Percentiles rank a stretch among this genome's conserved stretches.
phyloP scores from a whole-genome alignment of 257 asterid species.

The Solanum infundibuliforme region DNA sequence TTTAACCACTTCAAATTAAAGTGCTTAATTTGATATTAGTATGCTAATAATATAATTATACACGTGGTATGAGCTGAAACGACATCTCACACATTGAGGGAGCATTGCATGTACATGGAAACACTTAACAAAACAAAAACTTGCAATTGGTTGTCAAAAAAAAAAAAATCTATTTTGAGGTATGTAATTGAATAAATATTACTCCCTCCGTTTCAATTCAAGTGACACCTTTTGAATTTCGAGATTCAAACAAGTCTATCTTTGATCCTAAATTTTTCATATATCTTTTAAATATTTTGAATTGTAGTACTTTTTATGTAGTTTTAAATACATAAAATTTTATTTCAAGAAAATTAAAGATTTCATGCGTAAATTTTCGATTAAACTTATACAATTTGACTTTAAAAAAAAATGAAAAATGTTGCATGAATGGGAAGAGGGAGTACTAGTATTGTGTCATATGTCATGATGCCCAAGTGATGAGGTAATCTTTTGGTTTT shows the following conservation, averaged over 20 bases:
- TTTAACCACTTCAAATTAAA: neutral
- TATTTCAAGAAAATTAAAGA: no score
- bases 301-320: no score
- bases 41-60: neutral
- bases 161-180: neutral
- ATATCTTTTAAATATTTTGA: no score
- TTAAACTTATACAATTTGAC: no score
- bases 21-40: neutral
- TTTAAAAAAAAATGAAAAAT: no score
- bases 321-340: no score
- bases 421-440: no score
- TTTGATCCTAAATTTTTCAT: no score
- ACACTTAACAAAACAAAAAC: neutral
- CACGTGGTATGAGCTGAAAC: neutral
- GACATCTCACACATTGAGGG: neutral
- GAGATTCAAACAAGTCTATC: no score
- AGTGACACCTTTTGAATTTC: no score
- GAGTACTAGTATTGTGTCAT: neutral
- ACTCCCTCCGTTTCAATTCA: neutral
- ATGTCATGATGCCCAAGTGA: neutral
- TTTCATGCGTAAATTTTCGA: no score
- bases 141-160: neutral
- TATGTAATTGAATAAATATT: neutral
- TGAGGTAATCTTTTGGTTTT: neutral
- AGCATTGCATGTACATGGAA: neutral